Evolutionary conservation across 495 filamentous ascomycete genomes (phyloP), one percentile per base, ranked within the genome.

Genomic region (Extremus antarcticus): DNA sequence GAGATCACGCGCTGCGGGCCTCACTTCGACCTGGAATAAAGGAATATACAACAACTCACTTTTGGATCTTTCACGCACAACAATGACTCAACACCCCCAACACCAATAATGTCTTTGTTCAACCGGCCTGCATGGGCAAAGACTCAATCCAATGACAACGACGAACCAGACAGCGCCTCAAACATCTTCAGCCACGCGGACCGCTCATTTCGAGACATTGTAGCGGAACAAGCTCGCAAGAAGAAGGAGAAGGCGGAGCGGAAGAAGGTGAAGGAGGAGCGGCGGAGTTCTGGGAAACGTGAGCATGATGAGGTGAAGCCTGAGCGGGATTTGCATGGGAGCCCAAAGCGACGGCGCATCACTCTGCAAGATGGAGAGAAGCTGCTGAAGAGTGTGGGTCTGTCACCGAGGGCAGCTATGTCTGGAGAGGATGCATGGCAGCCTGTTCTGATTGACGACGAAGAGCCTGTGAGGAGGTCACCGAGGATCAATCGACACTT

Each of bases 141-240:
- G 10, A 19, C 66, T 41, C 70, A 67, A 38, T n/a, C 29, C 29
- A 35, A 4, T 25, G 53, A 54, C 20, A 43, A 21, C 2, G 58
- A 70, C 16, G 60, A 65, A 1, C 71, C 74, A 22, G 69, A 78
- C 24, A 68, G 82, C 19, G 58, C 53, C 16, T 17, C 39, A 16
- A 54, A 54, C 38, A 78, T 90, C 43, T 90, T 88, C 62, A 79
- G 79, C 32, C 80, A 81, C 24, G 80, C 82, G 15, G 76, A 77
- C 50, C 79, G 85, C 54, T 76, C 79, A 1, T 86, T 83, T 57
- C 69, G 72, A 13, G 74, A 80, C 41, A 76, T 80, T 35, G 54
- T 84, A 21, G 76, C 78, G 32, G 81, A 86, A 20, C 69, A 77
- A 46, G 65, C 76, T 48, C 66, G 65, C 49, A 68, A 54, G 55